A percentile compares a stretch with the other conserved stretches of the same genome.
These are phyloP conservation scores for Trichoderma gracile DNA, from an alignment of 2,329 filamentous ascomycete species.

Conservation along the genomic window DNA sequence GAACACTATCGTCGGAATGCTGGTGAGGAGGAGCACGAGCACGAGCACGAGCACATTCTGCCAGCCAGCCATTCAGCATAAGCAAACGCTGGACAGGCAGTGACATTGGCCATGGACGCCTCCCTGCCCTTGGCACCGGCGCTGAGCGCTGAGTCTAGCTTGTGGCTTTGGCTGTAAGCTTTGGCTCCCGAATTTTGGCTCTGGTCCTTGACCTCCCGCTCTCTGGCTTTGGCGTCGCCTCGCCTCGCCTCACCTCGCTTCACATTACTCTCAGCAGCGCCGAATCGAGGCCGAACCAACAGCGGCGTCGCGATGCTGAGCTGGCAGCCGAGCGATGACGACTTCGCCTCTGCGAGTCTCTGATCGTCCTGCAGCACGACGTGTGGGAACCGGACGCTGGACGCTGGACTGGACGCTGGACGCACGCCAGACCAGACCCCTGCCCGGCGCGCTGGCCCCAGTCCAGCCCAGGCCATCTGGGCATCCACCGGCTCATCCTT, in stretches of 20 bases:
- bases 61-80: not conserved
- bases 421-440: constrained; percentile 19
- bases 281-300: constrained; percentile 4
- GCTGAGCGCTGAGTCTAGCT: constrained; percentile 6
- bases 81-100: not conserved
- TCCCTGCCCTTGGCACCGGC: not conserved
- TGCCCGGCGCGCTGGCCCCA: constrained; percentile 27
- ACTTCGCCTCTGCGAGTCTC: constrained; percentile 19
- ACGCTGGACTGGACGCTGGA: constrained; percentile 19
- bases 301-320: constrained; percentile 17
- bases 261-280: not conserved
- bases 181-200: not conserved
- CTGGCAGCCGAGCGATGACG: constrained; percentile 22
- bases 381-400: constrained; percentile 8
- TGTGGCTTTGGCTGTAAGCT: not conserved
- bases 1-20: constrained; percentile 5
- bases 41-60: constrained; percentile 5
- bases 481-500: constrained; percentile 37
- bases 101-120: not conserved
- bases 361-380: constrained; percentile 12
- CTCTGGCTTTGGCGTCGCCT: not conserved
- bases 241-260: too few species aligned
- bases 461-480: constrained; percentile 34
- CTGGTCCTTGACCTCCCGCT: not conserved
- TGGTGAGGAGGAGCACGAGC: not conserved